Evolutionary conservation across 2,329 filamentous ascomycete species (phyloP), one percentile per base, ranked within the genome.

Genomic region (Dothistroma pini): DNA sequence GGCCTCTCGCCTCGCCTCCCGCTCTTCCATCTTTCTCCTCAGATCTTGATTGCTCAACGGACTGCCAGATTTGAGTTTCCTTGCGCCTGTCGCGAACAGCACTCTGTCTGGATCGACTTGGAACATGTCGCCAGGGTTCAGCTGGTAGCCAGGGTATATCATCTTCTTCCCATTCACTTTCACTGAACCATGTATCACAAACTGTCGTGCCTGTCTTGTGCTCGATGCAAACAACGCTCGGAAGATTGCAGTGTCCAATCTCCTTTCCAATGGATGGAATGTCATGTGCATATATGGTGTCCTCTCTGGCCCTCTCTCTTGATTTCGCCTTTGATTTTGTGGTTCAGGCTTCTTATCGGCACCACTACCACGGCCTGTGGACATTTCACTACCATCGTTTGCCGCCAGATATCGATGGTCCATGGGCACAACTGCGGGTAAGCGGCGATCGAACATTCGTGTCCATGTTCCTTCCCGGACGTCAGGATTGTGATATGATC

Each of bases 111-210:
- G 83, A 21, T 97, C 89, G 70, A 99, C 93, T 75, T 96, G 91
- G 82, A 99, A 99, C 86, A 99, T 91, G 75, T 99, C 95, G 68
- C 95, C 95, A 2, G 95, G 96, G 76, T 99, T 99, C 44, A 99
- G 84, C 66, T 92, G 87, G 76, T 99, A 99, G 58, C 91, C 89
- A 9, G 95, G 93, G 73, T 95, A 90, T 65, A 84, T 83, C 90
- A 97, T 96, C 93, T 92, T 93, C 78, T 96, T 92, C 65, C 95
- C 95, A 79, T 99, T 99, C 74, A 99, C 95, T 72, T 87, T 96
- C 64, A 99, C 95, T 62, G 87, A 87, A 31, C 95, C 95, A 76
- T 99, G 95, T 31, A 96, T 85, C 61, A 96, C 90, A 73, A 97
- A 96, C 70, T 97, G 93, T 68, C 93, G 86, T 14, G 96, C 96